Evolutionary conservation across 129 eudicot species (phyloP), one percentile per base, ranked within the genome.

Genomic region (Ambrosia artemisiifolia): DNA sequence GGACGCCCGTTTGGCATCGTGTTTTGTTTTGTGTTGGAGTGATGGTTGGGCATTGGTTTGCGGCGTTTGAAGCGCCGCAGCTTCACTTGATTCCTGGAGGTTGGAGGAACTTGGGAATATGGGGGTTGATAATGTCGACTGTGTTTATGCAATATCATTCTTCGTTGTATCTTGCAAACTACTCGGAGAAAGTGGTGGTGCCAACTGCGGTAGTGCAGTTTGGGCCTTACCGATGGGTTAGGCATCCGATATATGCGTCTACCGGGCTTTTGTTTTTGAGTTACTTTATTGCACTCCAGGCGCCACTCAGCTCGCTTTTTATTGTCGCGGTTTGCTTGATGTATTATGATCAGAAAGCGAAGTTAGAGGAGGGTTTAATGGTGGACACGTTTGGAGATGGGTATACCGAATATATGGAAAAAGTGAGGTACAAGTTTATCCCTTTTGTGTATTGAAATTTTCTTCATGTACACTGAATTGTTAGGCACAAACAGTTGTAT

Each of bases 161-260:
- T 3, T 79, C 85, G 11, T 67, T 75, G 86, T 93, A 93, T 72
- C 85, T 93, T 48, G 92, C 96, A 9, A 90, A 90, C 62, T 94
- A 88, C 55, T 90, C 98, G 0, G 92, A 88, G 51, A 88, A 86
- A 79, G 92, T 94, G 43, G 98, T 90, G 77, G 97, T 82, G 62
- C 95, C 96, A 1, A 89, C 95, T 55, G 84, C 88, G 48, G 95
- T 93, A 70, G 98, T 90, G 69, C 92, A 85, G 53, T 88, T 88
- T 61, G 98, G 98, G 34, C 91, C 97, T 11, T 90, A 90, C 44
- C 80, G 96, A 46, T 86, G 87, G 88, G 82, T 94, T 56, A 86
- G 97, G 65, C 98, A 94, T 71, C 97, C 98, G 7, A 88, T 90
- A 69, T 94, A 90, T 75, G 91, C 98, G 0, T 90, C 98, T 2